Evolutionary conservation across 2,329 filamentous ascomycete species (phyloP).

Genomic region (Camptophora hylomeconis): DNA sequence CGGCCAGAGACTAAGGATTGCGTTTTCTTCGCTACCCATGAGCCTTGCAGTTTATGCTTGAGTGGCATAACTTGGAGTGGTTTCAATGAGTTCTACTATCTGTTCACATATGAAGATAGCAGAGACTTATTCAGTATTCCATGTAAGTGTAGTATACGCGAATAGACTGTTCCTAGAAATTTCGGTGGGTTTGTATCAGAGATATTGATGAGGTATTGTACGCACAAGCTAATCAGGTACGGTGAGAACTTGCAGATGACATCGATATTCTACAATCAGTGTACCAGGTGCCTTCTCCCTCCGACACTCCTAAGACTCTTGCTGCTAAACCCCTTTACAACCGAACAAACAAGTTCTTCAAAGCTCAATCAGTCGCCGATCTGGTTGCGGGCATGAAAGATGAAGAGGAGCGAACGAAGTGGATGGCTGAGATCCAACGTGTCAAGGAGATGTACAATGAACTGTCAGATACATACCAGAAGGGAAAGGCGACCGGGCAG

Average conservation of each 20-base stretch:
- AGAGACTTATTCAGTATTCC: conserved; percentile 43
- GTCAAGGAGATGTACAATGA: conserved; percentile 37
- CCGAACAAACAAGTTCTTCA: conserved; percentile 43
- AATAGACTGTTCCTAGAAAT: background rate
- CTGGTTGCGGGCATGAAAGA: conserved; percentile 23
- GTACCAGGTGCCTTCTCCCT: conserved; percentile 34
- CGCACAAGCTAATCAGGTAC: no score
- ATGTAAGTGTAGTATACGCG: conserved; percentile 23
- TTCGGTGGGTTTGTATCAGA: no score
- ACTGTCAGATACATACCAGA: conserved; percentile 38
- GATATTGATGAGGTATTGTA: no score
- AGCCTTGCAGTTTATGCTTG: conserved; percentile 46
- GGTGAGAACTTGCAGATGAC: no score
- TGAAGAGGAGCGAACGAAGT: conserved; percentile 21
- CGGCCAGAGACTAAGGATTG: conserved; percentile 35
- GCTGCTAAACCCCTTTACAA: conserved; percentile 38
- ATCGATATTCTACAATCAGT: conserved; percentile 45
- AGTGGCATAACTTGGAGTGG: conserved; percentile 47
- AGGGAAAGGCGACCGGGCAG: conserved; percentile 26
- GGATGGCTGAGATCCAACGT: conserved; percentile 30
- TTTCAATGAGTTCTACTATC: conserved; percentile 43
- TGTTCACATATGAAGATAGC: conserved; percentile 48
- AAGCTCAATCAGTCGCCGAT: conserved; percentile 9
- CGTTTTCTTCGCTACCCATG: conserved; percentile 46
- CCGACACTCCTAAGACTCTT: conserved; percentile 24